Percentiles rank a stretch among this genome's conserved stretches.
Conservation (phyloP, 2,329 filamentous ascomycete species). For the Aureobasidium mangrovei region DNA sequence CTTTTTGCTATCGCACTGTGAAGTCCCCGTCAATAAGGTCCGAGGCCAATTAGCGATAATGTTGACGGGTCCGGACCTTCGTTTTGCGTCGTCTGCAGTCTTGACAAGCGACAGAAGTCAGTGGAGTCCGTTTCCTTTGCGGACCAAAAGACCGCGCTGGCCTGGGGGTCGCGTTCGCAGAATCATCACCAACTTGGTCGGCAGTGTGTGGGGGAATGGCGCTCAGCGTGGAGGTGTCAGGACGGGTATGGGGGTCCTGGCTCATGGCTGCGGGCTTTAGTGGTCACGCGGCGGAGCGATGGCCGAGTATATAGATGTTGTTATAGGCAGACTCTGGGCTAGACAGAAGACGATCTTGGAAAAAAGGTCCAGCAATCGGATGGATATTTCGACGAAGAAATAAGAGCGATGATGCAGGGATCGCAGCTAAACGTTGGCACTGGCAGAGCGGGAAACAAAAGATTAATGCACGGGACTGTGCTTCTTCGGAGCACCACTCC, state of each 20-base stretch:
- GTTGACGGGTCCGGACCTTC: neutral
- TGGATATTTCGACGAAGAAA: neutral
- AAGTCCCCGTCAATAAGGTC: neutral
- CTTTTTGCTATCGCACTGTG: conserved; percentile 7
- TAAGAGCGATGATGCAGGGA: neutral
- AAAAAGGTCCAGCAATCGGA: neutral
- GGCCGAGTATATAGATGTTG: too few species aligned
- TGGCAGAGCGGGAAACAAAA: neutral
- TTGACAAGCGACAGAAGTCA: conserved; percentile 10
- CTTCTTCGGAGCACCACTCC: too few species aligned
- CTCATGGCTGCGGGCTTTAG: neutral
- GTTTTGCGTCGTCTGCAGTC: conserved; percentile 12
- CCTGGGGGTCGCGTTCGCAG: neutral
- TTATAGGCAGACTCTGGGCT: too few species aligned
- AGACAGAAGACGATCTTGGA: too few species aligned
- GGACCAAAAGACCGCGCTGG: neutral
- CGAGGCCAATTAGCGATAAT: neutral
- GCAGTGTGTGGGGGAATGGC: neutral
- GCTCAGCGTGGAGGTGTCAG: neutral
- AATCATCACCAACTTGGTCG: neutral
- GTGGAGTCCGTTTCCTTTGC: neutral
- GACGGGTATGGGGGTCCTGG: neutral
- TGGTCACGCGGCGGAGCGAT: conserved; percentile 3
- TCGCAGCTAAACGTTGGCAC: neutral
- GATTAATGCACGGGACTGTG: neutral